Conservation (phyloP, 1,139 yeast genomes). For the Geotrichum carabidarum region DNA sequence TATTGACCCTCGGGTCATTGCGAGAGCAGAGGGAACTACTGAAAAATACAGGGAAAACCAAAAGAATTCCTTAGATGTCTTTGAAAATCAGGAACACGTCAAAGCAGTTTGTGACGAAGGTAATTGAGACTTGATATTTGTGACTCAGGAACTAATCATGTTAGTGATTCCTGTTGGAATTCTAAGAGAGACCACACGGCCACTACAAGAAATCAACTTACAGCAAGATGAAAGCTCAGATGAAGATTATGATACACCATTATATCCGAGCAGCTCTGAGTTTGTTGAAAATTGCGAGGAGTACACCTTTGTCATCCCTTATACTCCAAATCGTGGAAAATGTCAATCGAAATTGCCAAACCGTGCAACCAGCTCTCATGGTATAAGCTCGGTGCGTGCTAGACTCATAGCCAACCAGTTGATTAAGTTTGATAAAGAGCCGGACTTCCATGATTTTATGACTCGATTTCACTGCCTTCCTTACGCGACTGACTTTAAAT, state of each 20-base stretch:
- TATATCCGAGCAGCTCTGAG: not conserved
- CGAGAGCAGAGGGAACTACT: not conserved
- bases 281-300: not conserved
- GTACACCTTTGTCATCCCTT: constrained; percentile 6
- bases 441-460: constrained; percentile 20
- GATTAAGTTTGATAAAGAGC: constrained; percentile 16
- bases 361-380: not conserved
- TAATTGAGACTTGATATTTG: too few relatives aligned
- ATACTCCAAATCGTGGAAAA: not conserved
- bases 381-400: constrained; percentile 12
- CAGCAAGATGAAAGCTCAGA: not conserved
- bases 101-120: too few relatives aligned
- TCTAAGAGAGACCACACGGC: not conserved
- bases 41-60: not conserved
- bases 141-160: too few relatives aligned
- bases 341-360: not conserved
- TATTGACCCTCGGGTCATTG: not conserved
- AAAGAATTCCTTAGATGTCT: too few relatives aligned
- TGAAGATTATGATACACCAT: not conserved
- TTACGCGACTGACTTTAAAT: constrained; percentile 19
- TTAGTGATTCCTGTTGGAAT: not conserved
- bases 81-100: too few relatives aligned
- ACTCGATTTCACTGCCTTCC: constrained; percentile 20
- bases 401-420: constrained; percentile 17
- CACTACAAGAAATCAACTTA: not conserved